Conservation (phyloP, 2,329 filamentous ascomycete species). For the Aspergillus fumigatiaffinis region DNA sequence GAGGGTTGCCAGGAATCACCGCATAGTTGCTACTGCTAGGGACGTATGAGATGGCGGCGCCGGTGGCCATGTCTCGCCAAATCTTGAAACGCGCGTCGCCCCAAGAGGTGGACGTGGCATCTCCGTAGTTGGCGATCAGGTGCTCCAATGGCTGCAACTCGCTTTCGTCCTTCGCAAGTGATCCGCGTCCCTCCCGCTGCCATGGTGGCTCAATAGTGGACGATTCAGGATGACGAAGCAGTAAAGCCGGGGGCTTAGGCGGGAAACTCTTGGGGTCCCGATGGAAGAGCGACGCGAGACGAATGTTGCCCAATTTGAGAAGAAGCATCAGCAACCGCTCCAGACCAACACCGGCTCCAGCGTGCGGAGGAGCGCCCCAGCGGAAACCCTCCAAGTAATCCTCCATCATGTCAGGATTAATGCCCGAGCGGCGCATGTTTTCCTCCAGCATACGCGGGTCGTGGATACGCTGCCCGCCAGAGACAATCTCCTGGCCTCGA, state of each 20-base stretch:
- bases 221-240: slow-evolving; percentile 80
- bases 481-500: slow-evolving; percentile 87
- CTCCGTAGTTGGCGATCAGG: slow-evolving; percentile 91
- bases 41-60: slow-evolving; percentile 81
- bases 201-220: slow-evolving; percentile 72
- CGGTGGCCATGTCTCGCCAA: slow-evolving; percentile 75
- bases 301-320: slow-evolving; percentile 81
- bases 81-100: slow-evolving; percentile 83
- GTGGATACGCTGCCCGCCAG: slow-evolving; percentile 90
- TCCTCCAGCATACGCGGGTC: slow-evolving; percentile 69
- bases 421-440: slow-evolving; percentile 71
- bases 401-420: slow-evolving; percentile 78
- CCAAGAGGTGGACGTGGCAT: slow-evolving; percentile 92
- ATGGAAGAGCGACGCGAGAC: slow-evolving; percentile 80
- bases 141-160: slow-evolving; percentile 73
- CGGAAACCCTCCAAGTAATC: slow-evolving; percentile 88
- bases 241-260: slow-evolving; percentile 56
- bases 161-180: slow-evolving; percentile 43
- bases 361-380: slow-evolving; percentile 83
- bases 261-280: slow-evolving; percentile 86
- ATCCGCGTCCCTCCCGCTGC: slow-evolving; percentile 40
- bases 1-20: slow-evolving; percentile 81
- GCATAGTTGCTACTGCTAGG: slow-evolving; percentile 67
- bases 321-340: slow-evolving; percentile 85
- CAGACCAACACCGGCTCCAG: slow-evolving; percentile 82